These are phyloP conservation scores for Tirmania nivea DNA, from an alignment of 495 filamentous ascomycete genomes.

Conservation along the genomic window DNA sequence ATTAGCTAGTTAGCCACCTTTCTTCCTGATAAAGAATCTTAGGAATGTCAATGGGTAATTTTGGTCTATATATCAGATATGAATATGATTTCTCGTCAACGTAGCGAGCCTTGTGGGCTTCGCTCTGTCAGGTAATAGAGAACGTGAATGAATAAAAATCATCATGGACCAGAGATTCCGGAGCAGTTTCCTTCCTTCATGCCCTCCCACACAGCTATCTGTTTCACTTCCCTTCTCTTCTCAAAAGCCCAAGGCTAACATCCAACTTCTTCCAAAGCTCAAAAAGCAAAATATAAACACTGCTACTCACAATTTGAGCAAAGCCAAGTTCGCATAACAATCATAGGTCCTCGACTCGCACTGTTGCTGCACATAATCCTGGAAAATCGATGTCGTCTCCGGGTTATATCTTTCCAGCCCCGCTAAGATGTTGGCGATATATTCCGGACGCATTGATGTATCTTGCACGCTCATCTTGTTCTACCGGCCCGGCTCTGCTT, in stretches of 20 bases:
- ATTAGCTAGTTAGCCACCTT: too few relatives aligned
- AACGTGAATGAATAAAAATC: conserved; percentile 60
- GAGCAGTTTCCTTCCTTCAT: too few relatives aligned
- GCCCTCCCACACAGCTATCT: background rate
- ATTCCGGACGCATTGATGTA: conserved; percentile 37
- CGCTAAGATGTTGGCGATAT: conserved; percentile 78
- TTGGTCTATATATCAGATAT: background rate
- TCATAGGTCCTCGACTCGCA: conserved; percentile 89
- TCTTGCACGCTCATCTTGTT: background rate
- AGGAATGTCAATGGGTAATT: background rate
- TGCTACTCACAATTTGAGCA: conserved; percentile 83
- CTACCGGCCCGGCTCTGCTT: too few relatives aligned
- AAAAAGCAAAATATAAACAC: conserved; percentile 4
- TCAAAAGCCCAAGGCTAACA: background rate
- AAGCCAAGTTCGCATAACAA: conserved; percentile 82
- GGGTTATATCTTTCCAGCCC: conserved; percentile 97
- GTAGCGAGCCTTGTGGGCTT: too few relatives aligned
- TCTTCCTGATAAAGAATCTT: background rate
- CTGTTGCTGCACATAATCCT: conserved; percentile 84
- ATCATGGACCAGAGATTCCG: conserved; percentile 31
- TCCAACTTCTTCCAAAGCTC: background rate
- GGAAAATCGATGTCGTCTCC: conserved; percentile 79
- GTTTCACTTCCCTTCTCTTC: background rate
- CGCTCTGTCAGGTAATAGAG: conserved; percentile 87
- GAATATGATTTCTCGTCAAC: background rate